Evolutionary conservation across 2,329 filamentous ascomycete species (phyloP).

Genomic region (Trichophyton mentagrophytes): DNA sequence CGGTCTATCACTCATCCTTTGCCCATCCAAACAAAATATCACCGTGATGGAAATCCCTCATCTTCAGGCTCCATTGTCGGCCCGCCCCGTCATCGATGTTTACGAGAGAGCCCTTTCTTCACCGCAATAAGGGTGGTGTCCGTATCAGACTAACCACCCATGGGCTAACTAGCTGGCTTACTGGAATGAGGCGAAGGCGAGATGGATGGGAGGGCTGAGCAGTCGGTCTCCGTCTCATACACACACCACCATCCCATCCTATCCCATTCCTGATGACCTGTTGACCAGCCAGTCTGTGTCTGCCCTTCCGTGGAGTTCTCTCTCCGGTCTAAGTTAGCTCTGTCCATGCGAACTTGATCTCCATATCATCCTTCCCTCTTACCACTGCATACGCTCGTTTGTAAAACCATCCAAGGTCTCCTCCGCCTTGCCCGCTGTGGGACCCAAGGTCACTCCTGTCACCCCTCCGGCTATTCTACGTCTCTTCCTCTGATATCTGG

Average conservation of each 20-base stretch:
- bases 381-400: not conserved
- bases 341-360: not conserved
- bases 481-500: not conserved
- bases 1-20: not conserved
- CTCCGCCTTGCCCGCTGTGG: not conserved
- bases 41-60: not conserved
- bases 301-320: not conserved
- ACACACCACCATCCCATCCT: not conserved
- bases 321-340: not conserved
- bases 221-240: not conserved
- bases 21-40: not conserved
- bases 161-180: not conserved
- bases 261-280: not conserved
- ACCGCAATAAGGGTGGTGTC: not conserved
- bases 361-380: not conserved
- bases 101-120: not conserved
- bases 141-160: not conserved
- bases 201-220: constrained; percentile 3
- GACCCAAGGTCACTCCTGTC: not conserved
- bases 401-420: not conserved
- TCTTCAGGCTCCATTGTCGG: not conserved
- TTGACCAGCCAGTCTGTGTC: not conserved
- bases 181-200: not conserved
- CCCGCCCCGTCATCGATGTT: not conserved
- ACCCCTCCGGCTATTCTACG: not conserved